Base-by-base conservation (phyloP, 139 green algal genomes). In the Spirogloea muscicola region DNA sequence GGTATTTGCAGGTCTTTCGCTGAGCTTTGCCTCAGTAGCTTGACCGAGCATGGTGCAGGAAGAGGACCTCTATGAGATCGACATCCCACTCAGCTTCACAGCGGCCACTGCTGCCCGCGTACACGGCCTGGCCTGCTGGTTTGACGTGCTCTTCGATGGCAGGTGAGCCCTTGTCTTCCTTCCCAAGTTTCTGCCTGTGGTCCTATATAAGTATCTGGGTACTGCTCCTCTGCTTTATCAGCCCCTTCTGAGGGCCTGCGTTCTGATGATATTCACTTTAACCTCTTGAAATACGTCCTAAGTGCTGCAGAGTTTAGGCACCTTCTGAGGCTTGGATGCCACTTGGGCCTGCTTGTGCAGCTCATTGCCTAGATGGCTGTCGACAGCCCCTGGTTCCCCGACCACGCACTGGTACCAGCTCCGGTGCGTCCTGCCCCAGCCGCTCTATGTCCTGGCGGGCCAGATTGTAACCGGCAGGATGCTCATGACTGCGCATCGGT, bases 61-160 rank as follows among this genome's bases (percentile, higher is more conserved):
- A 68, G 58, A 68, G 1, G 88, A 94, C 29, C 89, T 97, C 37
- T 76, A 90, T 0, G 79, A 91, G 61, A 90, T 97, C 40, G 49
- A 44, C 42, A 90, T 97, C 33, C 93, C 92, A 0, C 76, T 96
- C 3, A 25, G 73, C 29, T 85, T 91, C 61, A 37, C 57, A 29
- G n/a, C 57, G 3, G 49, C 33, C 6, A 29, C 58, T 49, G 69
- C 60, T 37, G 36, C 58, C 2, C 49, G 70, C 6, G 84, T 96
- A 44, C 93, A 97, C 77, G 93, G 93, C 37, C 38, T 97, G 5
- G 93, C 91, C 1, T 90, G 82, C 68, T 97, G 93, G 93, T 97
- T 97, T 84, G 93, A 97, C 77, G 91, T 97, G 37, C 82, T 93
- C 34, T 97, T 97, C 83, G 80, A 89, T 33, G 91, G 77, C 27